Evolutionary conservation across 2,329 filamentous ascomycete species (phyloP), one percentile per base, ranked within the genome.

Genomic region (Penicillium hordei): DNA sequence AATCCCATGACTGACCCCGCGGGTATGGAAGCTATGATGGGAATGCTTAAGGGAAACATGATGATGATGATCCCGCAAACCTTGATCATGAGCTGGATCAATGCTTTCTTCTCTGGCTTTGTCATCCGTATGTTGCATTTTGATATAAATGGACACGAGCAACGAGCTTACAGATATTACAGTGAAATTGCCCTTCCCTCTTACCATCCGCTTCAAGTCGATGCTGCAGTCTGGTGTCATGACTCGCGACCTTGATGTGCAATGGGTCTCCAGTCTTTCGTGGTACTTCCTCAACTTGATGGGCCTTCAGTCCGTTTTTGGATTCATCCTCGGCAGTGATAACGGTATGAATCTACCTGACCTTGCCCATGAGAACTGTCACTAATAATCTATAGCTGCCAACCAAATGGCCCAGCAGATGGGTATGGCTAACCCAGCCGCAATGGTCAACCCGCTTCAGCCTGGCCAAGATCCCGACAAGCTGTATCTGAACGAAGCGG

Each of bases 1-100:
- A 99, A 97, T 77, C 94, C 94, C 4, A 92, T 99, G 86, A 90
- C 89, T 12, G 94, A 99, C 75, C 95, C 95, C 23, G 89, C 89
- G 48, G 91, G 91, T 58, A 99, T 99, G 94, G 95, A 99, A 73
- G 93, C 93, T 66, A 99, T 99, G 94, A 99, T 99, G 94, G 93
- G 94, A 66, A 96, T 96, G 91, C 96, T 99, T 91, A 99, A 99
- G 85, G 93, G 93, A 57, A 96, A 99, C 74, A 96, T 99, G 90
- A 93, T 94, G 64, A 99, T 97, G 94, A 97, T 99, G 81, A 91
- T 99, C 58, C 94, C 94, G 48, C 96, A 99, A 77, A 97, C 93
- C 6, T 79, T 99, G 73, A 99, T 99, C 67, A 99, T 99, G 94
- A 94, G 93, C 65, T 99, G 94, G 94, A 97, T 99, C 75, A 99